Conservation (phyloP, 345 rosid genomes). For the Luvunga scandens region DNA sequence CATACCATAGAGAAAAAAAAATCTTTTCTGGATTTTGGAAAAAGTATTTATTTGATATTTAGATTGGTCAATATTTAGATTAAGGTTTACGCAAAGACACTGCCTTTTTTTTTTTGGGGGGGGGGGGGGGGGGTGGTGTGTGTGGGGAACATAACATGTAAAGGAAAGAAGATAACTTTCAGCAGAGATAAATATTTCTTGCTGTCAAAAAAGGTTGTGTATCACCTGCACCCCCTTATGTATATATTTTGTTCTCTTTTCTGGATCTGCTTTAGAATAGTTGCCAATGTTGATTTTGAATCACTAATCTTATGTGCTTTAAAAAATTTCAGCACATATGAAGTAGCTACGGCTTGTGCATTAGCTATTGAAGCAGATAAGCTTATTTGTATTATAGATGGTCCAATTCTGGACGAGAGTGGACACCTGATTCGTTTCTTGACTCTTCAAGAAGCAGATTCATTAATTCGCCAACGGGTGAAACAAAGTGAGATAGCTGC, state of each 20-base stretch:
- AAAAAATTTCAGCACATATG: slow-evolving; percentile 69
- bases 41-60: neutral
- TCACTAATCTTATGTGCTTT: slow-evolving; percentile 18
- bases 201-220: neutral
- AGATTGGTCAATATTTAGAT: neutral
- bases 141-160: neutral
- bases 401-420: slow-evolving; percentile 82
- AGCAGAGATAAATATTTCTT: neutral
- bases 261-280: neutral
- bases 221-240: slow-evolving; percentile 6
- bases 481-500: slow-evolving; percentile 93
- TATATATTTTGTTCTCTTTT: neutral
- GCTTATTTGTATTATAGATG: slow-evolving; percentile 89
- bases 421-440: slow-evolving; percentile 82
- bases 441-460: slow-evolving; percentile 90
- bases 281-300: neutral
- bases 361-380: slow-evolving; percentile 92
- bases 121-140: too few relatives aligned
- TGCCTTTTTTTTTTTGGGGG: too few relatives aligned
- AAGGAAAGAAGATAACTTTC: neutral
- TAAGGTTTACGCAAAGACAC: neutral
- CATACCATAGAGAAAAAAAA: neutral
- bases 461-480: slow-evolving; percentile 72
- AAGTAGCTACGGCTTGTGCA: slow-evolving; percentile 99
- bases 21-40: neutral